Conservation (phyloP, 2,329 filamentous ascomycete species). For the Pseudonectria buxi region DNA sequence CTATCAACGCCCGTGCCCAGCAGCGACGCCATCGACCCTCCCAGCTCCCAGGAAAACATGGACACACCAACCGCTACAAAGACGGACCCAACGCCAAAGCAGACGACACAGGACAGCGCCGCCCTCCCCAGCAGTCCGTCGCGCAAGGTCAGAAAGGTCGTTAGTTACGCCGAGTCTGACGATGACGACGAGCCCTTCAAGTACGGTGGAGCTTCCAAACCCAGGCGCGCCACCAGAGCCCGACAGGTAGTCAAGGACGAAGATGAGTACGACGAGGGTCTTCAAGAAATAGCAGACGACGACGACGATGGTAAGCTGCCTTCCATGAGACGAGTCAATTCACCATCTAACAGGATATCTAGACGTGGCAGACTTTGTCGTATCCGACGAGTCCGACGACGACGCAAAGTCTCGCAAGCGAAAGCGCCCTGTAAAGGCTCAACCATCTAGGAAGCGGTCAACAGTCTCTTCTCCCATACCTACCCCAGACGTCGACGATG, state of each 20-base stretch:
- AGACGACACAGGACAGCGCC: slow-evolving; percentile 29
- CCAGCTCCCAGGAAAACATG: slow-evolving; percentile 62
- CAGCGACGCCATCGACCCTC: slow-evolving; percentile 64
- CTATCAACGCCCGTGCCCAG: slow-evolving; percentile 68
- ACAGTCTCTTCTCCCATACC: slow-evolving; percentile 39
- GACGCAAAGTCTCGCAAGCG: slow-evolving; percentile 58
- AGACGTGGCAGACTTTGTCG: slow-evolving; percentile 84
- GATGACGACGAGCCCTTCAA: slow-evolving; percentile 69
- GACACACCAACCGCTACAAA: slow-evolving; percentile 24
- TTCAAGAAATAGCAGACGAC: slow-evolving; percentile 53
- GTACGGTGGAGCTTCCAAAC: slow-evolving; percentile 32
- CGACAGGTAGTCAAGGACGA: slow-evolving; percentile 60
- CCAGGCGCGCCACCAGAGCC: slow-evolving; percentile 33
- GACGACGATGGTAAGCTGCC: slow-evolving; percentile 50
- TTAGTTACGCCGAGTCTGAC: slow-evolving; percentile 82
- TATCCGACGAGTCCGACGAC: slow-evolving; percentile 77
- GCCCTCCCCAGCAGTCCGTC: slow-evolving; percentile 59
- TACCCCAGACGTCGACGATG: slow-evolving; percentile 13
- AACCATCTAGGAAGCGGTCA: slow-evolving; percentile 55
- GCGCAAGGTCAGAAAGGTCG: slow-evolving; percentile 57
- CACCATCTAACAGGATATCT: slow-evolving; percentile 28
- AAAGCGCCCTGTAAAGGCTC: slow-evolving; percentile 56
- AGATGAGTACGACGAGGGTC: slow-evolving; percentile 66
- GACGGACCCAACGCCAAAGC: slow-evolving; percentile 33
- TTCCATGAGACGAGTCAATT: no score